These are phyloP conservation scores for Candida coquimbonensis DNA, from an alignment of 805 yeast genomes.

Conservation along the genomic window DNA sequence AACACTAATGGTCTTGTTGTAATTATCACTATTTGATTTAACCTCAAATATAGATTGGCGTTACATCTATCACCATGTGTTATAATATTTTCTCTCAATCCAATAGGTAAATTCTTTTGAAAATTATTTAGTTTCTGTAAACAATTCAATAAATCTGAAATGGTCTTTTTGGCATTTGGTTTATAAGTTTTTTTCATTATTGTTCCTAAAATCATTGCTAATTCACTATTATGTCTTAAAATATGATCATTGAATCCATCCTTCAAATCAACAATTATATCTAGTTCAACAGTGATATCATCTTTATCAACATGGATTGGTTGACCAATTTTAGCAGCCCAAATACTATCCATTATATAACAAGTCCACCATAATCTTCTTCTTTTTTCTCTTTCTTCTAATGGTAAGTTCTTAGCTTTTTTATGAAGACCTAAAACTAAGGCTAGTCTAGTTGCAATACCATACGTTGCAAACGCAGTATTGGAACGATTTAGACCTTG, in stretches of 20 bases:
- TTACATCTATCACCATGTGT: conserved; percentile 19
- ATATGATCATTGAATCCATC: conserved; percentile 27
- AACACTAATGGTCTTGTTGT: conserved; percentile 30
- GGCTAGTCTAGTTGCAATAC: conserved; percentile 28
- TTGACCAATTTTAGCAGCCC: conserved; percentile 31
- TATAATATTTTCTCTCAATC: conserved; percentile 14
- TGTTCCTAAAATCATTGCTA: conserved; percentile 23
- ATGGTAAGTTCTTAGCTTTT: conserved; percentile 14
- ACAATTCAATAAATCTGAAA: conserved; percentile 17
- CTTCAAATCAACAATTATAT: conserved; percentile 14
- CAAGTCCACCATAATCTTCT: conserved; percentile 36
- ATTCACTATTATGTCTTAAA: conserved; percentile 20
- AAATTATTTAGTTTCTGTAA: conserved; percentile 19
- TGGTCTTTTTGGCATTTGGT: conserved; percentile 22
- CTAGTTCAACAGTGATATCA: conserved; percentile 27
- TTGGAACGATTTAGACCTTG: conserved; percentile 32
- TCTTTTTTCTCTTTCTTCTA: conserved; percentile 25
- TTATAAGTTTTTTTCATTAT: conserved; percentile 29
- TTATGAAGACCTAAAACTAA: conserved; percentile 28
- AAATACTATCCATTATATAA: conserved; percentile 29
- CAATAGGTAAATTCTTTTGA: conserved; percentile 19
- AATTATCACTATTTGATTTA: conserved; percentile 30
- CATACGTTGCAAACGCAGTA: conserved; percentile 28
- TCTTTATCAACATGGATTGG: conserved; percentile 29
- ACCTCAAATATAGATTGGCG: conserved; percentile 28